These are phyloP conservation scores for Phycomyces blakesleeanus DNA, from an alignment of 192 early-diverging fungal species.

Conservation along the genomic window DNA sequence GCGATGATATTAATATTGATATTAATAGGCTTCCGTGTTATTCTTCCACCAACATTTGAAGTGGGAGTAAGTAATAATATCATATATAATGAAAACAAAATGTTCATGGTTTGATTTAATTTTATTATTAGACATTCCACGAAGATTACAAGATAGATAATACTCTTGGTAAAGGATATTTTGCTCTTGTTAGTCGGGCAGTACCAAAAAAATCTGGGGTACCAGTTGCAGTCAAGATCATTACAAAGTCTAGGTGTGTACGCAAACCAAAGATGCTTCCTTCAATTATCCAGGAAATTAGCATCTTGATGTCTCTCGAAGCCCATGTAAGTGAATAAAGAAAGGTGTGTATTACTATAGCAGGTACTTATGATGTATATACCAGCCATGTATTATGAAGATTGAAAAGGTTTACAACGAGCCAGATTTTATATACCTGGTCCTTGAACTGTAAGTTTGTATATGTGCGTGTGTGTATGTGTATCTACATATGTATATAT, in stretches of 20 bases:
- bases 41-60: conserved; percentile 6
- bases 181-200: neutral
- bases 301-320: conserved; percentile 13
- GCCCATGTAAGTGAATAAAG: conserved; percentile 11
- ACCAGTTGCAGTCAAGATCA: conserved; percentile 9
- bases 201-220: neutral
- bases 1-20: too few species aligned
- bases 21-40: conserved; percentile 2
- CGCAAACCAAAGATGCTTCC: conserved; percentile 6
- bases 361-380: too few species aligned
- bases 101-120: neutral
- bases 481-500: too few species aligned
- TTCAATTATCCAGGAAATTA: neutral
- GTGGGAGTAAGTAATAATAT: neutral
- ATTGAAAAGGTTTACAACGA: conserved; percentile 15
- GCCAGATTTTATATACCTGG: conserved; percentile 6
- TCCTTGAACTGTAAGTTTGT: conserved; percentile 26
- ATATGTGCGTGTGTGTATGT: neutral
- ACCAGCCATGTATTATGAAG: conserved; percentile 12
- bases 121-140: conserved; percentile 8
- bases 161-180: conserved; percentile 4
- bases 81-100: neutral
- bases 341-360: neutral
- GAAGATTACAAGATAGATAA: neutral
- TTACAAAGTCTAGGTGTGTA: neutral